Base-by-base conservation (phyloP, 1,139 yeast species). In the Pichia sp. region DNA sequence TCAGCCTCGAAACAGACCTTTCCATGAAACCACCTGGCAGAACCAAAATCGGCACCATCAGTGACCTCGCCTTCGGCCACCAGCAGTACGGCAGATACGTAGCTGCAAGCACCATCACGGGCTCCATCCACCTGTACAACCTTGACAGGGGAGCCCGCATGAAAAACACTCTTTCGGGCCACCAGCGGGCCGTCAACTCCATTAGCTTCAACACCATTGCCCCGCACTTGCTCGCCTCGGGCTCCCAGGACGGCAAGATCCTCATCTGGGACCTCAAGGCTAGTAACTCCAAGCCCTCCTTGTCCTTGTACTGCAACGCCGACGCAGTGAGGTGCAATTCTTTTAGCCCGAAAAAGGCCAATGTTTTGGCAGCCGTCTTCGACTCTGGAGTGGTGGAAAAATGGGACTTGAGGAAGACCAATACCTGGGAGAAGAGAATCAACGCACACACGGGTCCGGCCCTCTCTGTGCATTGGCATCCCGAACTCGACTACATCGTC, bases 361-460 rank as follows among this genome's bases (percentile, higher is more conserved):
- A 72, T 56, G 75, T 76, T 51, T 71, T 85, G 57, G 87, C 85
- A 1, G 80, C 95, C 0, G 92, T 89, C 1, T 95, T 89, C 69
- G 99, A 95, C 67, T 84, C 92, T 1, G 99, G 99, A 5, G 81
- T 90, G 1, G 76, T 93, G 44, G 84, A 88, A 64, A 84, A 87
- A 61, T 92, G 90, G 82, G 99, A 93, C 69, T 64, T 89, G 16
- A 76, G 99, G 54, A 77, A 77, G 54, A 74, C 79, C 8, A 63
- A 70, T 15, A 76, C 77, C 46, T 80, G 81, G 29, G 97, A 90
- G 61, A 75, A 84, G 50, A 83, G 87, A 58, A 79, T 95, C 70
- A 89, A 87, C 64, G 95, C 96, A 3, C 99, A 93, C 68, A 81
- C 93, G 1, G 96, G 96, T 0, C 95, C 96, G 1, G 98, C 96